phyloP scores from a whole-genome alignment of 2,329 filamentous ascomycete genomes.

The Metarhizium anisopliae region DNA sequence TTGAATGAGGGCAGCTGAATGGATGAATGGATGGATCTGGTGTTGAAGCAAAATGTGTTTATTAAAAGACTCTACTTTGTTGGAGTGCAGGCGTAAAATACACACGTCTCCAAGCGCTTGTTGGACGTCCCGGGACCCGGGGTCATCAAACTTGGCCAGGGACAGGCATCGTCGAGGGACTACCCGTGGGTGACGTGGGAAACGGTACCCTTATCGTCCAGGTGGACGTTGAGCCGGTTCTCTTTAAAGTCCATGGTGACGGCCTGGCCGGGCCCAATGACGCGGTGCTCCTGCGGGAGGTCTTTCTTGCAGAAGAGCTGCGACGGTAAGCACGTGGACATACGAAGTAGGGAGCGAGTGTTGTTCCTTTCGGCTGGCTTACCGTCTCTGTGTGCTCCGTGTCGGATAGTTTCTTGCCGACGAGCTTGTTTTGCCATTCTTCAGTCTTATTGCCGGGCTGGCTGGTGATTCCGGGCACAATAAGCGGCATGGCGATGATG shows the following conservation, averaged over 20 bases:
- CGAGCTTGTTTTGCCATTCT: constrained; percentile 53
- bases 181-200: constrained; percentile 46
- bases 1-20: too few relatives aligned
- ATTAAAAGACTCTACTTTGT: too few relatives aligned
- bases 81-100: too few relatives aligned
- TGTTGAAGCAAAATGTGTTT: too few relatives aligned
- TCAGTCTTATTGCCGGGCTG: constrained; percentile 37
- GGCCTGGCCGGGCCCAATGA: constrained; percentile 48
- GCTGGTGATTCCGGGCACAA: constrained; percentile 49
- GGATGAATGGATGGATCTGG: too few relatives aligned
- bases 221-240: constrained; percentile 48
- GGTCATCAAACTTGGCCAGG: too few relatives aligned
- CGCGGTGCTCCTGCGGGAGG: constrained; percentile 45
- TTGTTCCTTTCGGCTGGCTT: constrained; percentile 12
- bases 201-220: constrained; percentile 52
- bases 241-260: constrained; percentile 48
- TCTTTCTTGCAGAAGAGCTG: constrained; percentile 54
- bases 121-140: too few relatives aligned
- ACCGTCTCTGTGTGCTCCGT: constrained; percentile 42
- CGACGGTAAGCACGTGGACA: background rate
- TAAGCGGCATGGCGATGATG: constrained; percentile 47
- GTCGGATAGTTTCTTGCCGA: constrained; percentile 54
- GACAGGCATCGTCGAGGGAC: background rate
- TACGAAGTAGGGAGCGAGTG: background rate
- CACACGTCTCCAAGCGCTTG: too few relatives aligned